These are phyloP conservation scores for Ascobolus immersus DNA, from an alignment of 495 filamentous ascomycete genomes.

Conservation along the genomic window DNA sequence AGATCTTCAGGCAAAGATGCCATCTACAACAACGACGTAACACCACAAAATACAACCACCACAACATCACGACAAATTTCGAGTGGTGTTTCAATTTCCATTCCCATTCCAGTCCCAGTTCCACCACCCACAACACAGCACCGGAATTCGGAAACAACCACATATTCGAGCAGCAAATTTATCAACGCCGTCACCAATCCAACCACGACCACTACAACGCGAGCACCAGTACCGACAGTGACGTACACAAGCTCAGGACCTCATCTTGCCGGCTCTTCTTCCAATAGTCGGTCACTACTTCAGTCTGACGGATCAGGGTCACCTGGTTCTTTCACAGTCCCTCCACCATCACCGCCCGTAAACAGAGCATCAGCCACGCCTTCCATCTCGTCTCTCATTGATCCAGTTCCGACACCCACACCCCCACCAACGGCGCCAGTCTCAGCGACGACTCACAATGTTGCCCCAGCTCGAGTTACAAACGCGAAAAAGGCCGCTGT, in stretches of 20 bases:
- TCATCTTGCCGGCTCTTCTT: conserved; percentile 1
- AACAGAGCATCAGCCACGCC: conserved; percentile 16
- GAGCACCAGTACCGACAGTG: conserved; percentile 7
- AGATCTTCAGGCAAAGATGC: too few relatives aligned
- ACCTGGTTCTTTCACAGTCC: not conserved
- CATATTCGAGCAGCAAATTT: too few relatives aligned
- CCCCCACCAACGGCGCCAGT: conserved; percentile 4
- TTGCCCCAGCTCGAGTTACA: not conserved
- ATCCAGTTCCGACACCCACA: conserved; percentile 10
- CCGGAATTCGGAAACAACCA: too few relatives aligned
- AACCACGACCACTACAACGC: conserved; percentile 5
- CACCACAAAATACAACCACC: too few relatives aligned
- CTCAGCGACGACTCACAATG: conserved; percentile 5
- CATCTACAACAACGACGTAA: too few relatives aligned
- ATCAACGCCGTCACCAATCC: conserved; percentile 1
- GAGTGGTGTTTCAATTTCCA: too few relatives aligned
- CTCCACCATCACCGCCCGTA: too few relatives aligned
- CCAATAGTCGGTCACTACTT: conserved; percentile 2
- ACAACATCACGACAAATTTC: too few relatives aligned
- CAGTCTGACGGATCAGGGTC: not conserved
- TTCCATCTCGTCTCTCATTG: conserved; percentile 15
- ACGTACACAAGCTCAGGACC: not conserved
- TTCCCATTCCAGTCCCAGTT: too few relatives aligned
- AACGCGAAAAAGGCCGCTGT: not conserved
- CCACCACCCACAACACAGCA: too few relatives aligned